Evolutionary conservation across 768 basidiomycete species (phyloP).

Genomic region (Hortiboletus campestris): DNA sequence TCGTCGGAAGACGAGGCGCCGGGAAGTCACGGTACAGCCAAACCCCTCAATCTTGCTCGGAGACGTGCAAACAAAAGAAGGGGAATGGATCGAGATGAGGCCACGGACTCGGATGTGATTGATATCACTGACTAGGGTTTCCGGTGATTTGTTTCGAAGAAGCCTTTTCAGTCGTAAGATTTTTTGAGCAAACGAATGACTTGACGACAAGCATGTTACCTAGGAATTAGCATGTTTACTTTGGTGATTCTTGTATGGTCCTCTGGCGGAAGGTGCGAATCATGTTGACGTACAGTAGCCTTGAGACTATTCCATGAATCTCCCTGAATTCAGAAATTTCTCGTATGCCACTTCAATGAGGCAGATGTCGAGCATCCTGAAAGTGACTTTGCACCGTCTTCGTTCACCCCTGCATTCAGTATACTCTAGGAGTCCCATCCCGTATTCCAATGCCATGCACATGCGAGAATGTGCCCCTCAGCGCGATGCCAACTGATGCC

Average conservation of each 20-base stretch:
- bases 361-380: too few species aligned
- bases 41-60: conserved; percentile 3
- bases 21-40: neutral
- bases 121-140: conserved; percentile 43
- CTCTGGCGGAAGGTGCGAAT: neutral
- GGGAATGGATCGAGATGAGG: conserved; percentile 36
- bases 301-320: too few species aligned
- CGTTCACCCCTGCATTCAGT: too few species aligned
- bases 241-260: neutral
- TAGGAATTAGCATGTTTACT: neutral
- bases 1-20: conserved; percentile 20
- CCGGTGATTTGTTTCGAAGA: neutral
- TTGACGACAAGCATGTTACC: neutral
- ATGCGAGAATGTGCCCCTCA: too few species aligned
- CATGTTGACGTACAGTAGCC: too few species aligned
- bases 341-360: too few species aligned
- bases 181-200: neutral
- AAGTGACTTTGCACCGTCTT: too few species aligned
- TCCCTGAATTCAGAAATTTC: too few species aligned
- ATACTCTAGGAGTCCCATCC: too few species aligned
- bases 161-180: neutral
- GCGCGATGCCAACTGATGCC: neutral
- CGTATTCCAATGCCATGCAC: too few species aligned
- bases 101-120: conserved; percentile 47
- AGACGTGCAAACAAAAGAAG: conserved; percentile 5